Conservation (phyloP, 2,329 filamentous ascomycete genomes). For the Ophiostoma tasmaniense region DNA sequence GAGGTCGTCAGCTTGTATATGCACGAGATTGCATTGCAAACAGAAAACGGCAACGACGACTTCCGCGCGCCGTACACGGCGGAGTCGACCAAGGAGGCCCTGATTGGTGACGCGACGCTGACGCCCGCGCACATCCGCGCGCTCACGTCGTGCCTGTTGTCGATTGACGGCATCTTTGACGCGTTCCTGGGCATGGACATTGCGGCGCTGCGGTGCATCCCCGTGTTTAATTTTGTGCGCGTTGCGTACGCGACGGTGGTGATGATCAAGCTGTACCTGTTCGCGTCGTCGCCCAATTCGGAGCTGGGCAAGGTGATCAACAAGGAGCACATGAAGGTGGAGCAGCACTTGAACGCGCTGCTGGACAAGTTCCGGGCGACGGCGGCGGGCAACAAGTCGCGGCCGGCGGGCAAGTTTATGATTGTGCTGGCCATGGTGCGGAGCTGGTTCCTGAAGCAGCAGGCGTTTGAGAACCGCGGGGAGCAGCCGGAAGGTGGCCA, state of each 20-base stretch:
- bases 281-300: constrained; percentile 53
- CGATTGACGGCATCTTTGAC: constrained; percentile 59
- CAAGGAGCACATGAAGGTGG: constrained; percentile 56
- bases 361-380: constrained; percentile 58
- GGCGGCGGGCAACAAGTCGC: constrained; percentile 54
- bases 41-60: constrained; percentile 47
- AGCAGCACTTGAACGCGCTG: constrained; percentile 59
- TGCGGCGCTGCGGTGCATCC: constrained; percentile 51
- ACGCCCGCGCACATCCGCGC: constrained; percentile 57
- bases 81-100: constrained; percentile 36
- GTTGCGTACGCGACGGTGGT: constrained; percentile 64
- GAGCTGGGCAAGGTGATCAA: constrained; percentile 63
- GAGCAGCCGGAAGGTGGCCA: background rate
- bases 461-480: constrained; percentile 8
- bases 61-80: constrained; percentile 40
- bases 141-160: constrained; percentile 56
- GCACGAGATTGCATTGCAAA: constrained; percentile 65
- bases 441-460: constrained; percentile 54
- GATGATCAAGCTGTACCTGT: constrained; percentile 61
- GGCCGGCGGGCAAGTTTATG: constrained; percentile 61
- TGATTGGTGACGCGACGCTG: constrained; percentile 31
- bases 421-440: constrained; percentile 62
- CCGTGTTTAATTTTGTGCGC: constrained; percentile 63
- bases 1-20: constrained; percentile 62
- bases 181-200: constrained; percentile 55